phyloP scores from a whole-genome alignment of 2,329 filamentous ascomycete genomes.

The Fragosphaeria purpurea region DNA sequence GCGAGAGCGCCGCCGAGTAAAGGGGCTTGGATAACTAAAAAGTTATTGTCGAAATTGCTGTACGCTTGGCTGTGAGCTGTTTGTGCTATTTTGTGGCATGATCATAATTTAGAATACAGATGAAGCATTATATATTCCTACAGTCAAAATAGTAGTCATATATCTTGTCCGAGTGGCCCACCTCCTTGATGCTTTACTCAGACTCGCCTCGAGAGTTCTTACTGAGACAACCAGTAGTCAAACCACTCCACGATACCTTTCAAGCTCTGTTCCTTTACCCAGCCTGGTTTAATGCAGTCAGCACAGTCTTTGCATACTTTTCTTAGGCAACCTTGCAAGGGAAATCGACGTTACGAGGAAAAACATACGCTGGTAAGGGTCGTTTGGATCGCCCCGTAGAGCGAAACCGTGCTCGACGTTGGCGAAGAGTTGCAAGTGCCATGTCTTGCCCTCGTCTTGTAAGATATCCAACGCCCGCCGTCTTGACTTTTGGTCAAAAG shows the following conservation, averaged over 20 bases:
- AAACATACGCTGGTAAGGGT: neutral
- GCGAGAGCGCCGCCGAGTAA: too few species aligned
- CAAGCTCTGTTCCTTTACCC: neutral
- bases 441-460: neutral
- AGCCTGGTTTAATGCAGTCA: neutral
- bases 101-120: too few species aligned
- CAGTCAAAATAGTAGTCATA: too few species aligned
- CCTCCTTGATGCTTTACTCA: too few species aligned
- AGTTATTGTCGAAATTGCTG: too few species aligned
- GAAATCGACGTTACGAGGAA: too few species aligned
- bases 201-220: too few species aligned
- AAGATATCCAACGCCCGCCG: neutral
- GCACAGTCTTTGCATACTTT: neutral
- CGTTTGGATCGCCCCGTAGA: neutral
- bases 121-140: too few species aligned
- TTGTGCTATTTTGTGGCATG: too few species aligned
- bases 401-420: neutral
- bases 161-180: too few species aligned
- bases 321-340: neutral
- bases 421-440: neutral
- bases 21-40: too few species aligned
- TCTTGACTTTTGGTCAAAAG: slow-evolving; percentile 21
- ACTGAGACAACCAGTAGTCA: neutral
- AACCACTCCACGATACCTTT: neutral
- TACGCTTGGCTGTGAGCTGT: too few species aligned